These are phyloP conservation scores for Plasmodium coatneyi DNA, from an alignment of 169 alveolate species.

Conservation along the genomic window DNA sequence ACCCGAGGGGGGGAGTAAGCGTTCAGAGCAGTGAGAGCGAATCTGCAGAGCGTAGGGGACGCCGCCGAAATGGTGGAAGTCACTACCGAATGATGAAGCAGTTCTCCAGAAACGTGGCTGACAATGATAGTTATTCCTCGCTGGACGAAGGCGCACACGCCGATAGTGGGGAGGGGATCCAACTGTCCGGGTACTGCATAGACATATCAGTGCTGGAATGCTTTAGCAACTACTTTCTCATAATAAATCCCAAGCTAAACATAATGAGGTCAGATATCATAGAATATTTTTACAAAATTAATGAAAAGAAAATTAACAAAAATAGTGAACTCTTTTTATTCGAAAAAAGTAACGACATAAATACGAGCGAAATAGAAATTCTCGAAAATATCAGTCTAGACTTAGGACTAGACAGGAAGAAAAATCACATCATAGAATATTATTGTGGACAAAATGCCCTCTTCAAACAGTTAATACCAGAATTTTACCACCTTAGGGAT, in stretches of 20 bases:
- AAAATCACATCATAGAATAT: conserved; percentile 63
- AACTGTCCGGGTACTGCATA: conserved; percentile 70
- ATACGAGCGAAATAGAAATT: conserved; percentile 67
- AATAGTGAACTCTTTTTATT: conserved; percentile 62
- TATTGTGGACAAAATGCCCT: conserved; percentile 65
- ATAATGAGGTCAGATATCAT: conserved; percentile 70
- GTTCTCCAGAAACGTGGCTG: background rate
- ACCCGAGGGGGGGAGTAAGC: background rate
- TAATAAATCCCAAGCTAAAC: conserved; percentile 62
- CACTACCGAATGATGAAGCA: background rate
- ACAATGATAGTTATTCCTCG: conserved; percentile 51
- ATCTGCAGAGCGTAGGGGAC: background rate
- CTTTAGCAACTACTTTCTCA: conserved; percentile 63
- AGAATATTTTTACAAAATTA: conserved; percentile 74
- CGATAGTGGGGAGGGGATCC: background rate
- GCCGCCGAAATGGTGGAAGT: background rate
- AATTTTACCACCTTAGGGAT: conserved; percentile 74
- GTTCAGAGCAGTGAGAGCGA: background rate
- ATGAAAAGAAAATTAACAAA: conserved; percentile 61
- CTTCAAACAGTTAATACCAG: conserved; percentile 66
- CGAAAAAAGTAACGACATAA: conserved; percentile 72
- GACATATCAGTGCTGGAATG: conserved; percentile 74
- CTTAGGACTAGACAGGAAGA: conserved; percentile 58
- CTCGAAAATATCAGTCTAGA: conserved; percentile 73
- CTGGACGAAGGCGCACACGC: conserved; percentile 44